These are phyloP conservation scores for Telfairia occidentalis DNA, from an alignment of 331 rosid species.

Conservation along the genomic window DNA sequence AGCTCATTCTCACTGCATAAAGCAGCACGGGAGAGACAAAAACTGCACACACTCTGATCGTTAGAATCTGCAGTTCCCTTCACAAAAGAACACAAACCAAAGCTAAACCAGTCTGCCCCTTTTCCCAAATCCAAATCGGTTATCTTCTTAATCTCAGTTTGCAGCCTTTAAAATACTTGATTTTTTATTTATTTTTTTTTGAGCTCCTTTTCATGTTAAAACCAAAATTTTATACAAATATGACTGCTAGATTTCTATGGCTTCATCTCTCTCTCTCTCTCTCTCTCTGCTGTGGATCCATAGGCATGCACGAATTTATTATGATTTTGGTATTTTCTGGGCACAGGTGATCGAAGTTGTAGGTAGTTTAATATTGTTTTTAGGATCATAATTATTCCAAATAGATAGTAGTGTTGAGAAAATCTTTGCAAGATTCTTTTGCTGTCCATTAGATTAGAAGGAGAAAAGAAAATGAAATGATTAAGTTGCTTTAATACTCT, in stretches of 20 bases:
- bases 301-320: slow-evolving; percentile 6
- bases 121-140: slow-evolving; percentile 30
- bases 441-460: slow-evolving; percentile 3
- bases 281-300: slow-evolving; percentile 13
- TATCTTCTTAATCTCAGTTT: slow-evolving; percentile 44
- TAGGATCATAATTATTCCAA: not conserved
- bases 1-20: slow-evolving; percentile 71
- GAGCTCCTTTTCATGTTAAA: slow-evolving; percentile 36
- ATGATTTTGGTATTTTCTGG: slow-evolving; percentile 7
- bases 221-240: not conserved
- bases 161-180: slow-evolving; percentile 42
- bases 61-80: slow-evolving; percentile 59
- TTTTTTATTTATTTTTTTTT: not conserved
- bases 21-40: slow-evolving; percentile 42
- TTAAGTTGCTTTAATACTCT: slow-evolving; percentile 7
- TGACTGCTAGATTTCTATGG: not conserved
- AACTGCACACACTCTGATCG: slow-evolving; percentile 25
- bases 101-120: slow-evolving; percentile 12
- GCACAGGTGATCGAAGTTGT: not conserved
- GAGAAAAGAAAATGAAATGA: slow-evolving; percentile 7
- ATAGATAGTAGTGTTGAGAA: slow-evolving; percentile 5
- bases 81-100: slow-evolving; percentile 44
- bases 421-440: slow-evolving; percentile 12
- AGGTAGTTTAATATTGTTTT: not conserved
- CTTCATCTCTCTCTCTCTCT: not conserved